phyloP scores from a whole-genome alignment of 2,329 filamentous ascomycete species.

The Pseudonectria buxi region DNA sequence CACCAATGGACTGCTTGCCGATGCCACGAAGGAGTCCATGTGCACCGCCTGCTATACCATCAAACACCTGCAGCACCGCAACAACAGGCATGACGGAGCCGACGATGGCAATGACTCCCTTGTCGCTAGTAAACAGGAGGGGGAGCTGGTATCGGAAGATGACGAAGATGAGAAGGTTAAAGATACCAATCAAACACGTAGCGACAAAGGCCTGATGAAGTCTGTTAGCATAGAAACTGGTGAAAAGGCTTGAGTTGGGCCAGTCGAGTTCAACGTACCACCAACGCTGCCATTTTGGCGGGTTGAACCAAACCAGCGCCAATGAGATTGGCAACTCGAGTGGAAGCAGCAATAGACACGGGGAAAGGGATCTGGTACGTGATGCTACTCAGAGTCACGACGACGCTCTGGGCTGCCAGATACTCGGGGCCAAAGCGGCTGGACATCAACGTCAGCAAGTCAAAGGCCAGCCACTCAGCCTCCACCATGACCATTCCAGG shows the following conservation, averaged over 20 bases:
- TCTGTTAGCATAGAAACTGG: slow-evolving; percentile 1
- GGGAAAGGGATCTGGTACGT: slow-evolving; percentile 92
- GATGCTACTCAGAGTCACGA: slow-evolving; percentile 70
- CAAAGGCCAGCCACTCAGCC: slow-evolving; percentile 89
- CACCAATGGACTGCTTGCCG: slow-evolving; percentile 82
- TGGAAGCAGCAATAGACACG: slow-evolving; percentile 79
- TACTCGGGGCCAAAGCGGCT: slow-evolving; percentile 72
- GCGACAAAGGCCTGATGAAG: slow-evolving; percentile 49
- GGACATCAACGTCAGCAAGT: slow-evolving; percentile 77
- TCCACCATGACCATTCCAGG: slow-evolving; percentile 92
- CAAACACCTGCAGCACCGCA: slow-evolving; percentile 84
- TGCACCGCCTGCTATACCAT: slow-evolving; percentile 70
- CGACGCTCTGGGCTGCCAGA: slow-evolving; percentile 81
- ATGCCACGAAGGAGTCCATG: slow-evolving; percentile 83
- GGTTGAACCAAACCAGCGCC: slow-evolving; percentile 77
- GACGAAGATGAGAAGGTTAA: slow-evolving; percentile 68
- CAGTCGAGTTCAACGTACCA: slow-evolving; percentile 41
- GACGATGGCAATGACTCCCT: slow-evolving; percentile 61
- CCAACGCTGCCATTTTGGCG: slow-evolving; percentile 72
- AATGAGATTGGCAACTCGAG: slow-evolving; percentile 85
- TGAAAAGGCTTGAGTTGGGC: background rate
- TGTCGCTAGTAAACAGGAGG: slow-evolving; percentile 68
- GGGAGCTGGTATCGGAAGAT: slow-evolving; percentile 67
- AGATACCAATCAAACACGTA: slow-evolving; percentile 63
- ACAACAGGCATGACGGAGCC: slow-evolving; percentile 69